Base-by-base conservation (phyloP, 2,329 filamentous ascomycete species). In the Colletotrichum lini region DNA sequence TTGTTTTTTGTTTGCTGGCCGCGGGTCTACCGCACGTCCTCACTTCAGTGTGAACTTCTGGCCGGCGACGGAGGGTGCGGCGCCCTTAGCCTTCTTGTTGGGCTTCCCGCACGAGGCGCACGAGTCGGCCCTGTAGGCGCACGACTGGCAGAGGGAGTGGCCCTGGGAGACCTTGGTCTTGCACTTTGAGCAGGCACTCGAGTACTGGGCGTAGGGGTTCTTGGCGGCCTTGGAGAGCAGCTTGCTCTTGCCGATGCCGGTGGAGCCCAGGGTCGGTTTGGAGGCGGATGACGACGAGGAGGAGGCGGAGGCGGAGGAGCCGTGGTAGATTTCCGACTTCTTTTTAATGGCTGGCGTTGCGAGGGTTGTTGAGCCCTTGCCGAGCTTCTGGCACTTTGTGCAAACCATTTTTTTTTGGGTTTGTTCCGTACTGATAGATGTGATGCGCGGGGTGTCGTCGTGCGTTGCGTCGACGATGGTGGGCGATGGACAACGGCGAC, bases 281-380 rank as follows among this genome's bases (percentile, higher is more conserved):
- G 82, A 82, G 30, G 69, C 58, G 21, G 79, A 71, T 72, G 80
- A 78, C 67, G 84, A 78, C 26, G 83, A 82, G 54, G 82, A 81
- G 15, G 87, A 83, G 1, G 83, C 82, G 54, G 82, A 81, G 15
- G 87, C 82, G 1, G 88, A 80, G 2, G 89, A 91, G 58, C 90
- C 90, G 76, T 89, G 87, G 79, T 91, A 92, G 82, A 92, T 89
- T 63, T 92, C 90, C 77, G 81, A 89, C 84, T 90, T 92, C 82
- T 89, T 90, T 81, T 92, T 92, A 73, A 92, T 90, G 38, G 85
- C 87, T 0, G 90, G 90, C 0, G 90, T 92, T 72, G 88, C 89
- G 67, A 92, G 86, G 21, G 74, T 76, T 15, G 87, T 84, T 16
- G 90, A 91, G 64, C 85, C 82, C 79, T 89, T 89, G 66, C 87